A percentile compares a stretch with the other conserved stretches of the same genome.
Evolutionary conservation across 345 rosid species (phyloP).

Genomic region (Populus davidiana): DNA sequence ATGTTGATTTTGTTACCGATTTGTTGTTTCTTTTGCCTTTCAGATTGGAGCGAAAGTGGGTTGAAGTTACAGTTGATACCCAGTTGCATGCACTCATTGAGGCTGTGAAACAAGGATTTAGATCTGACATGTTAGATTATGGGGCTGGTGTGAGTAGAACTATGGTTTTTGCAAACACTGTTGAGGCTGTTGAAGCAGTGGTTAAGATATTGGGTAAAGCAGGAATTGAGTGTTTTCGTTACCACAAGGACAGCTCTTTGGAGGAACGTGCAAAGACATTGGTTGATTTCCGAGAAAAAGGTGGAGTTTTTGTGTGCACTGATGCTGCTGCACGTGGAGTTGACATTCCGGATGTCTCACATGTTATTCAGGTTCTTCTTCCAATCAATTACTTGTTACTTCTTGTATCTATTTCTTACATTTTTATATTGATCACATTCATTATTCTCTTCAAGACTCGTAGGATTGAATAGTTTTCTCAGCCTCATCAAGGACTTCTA

Average conservation of each 20-base stretch:
- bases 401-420: neutral
- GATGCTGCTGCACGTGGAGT: slow-evolving; percentile 99
- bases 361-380: slow-evolving; percentile 78
- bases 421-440: too few relatives aligned
- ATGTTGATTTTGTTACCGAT: neutral
- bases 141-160: slow-evolving; percentile 50
- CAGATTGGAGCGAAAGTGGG: slow-evolving; percentile 82
- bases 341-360: slow-evolving; percentile 87
- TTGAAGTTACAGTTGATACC: slow-evolving; percentile 74
- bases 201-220: slow-evolving; percentile 69
- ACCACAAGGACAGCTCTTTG: slow-evolving; percentile 77
- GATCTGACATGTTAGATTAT: slow-evolving; percentile 18
- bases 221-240: slow-evolving; percentile 69
- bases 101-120: slow-evolving; percentile 54
- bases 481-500: too few relatives aligned
- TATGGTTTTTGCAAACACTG: slow-evolving; percentile 93
- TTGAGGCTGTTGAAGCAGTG: slow-evolving; percentile 86
- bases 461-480: too few relatives aligned
- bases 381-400: neutral
- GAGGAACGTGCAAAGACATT: slow-evolving; percentile 71
- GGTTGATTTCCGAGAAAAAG: slow-evolving; percentile 63
- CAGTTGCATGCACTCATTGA: slow-evolving; percentile 85
- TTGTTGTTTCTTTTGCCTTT: slow-evolving; percentile 22
- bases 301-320: slow-evolving; percentile 89
- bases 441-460: too few relatives aligned